These are phyloP conservation scores for Ophiostoma tasmaniense DNA, from an alignment of 2,329 filamentous ascomycete species.

Conservation along the genomic window DNA sequence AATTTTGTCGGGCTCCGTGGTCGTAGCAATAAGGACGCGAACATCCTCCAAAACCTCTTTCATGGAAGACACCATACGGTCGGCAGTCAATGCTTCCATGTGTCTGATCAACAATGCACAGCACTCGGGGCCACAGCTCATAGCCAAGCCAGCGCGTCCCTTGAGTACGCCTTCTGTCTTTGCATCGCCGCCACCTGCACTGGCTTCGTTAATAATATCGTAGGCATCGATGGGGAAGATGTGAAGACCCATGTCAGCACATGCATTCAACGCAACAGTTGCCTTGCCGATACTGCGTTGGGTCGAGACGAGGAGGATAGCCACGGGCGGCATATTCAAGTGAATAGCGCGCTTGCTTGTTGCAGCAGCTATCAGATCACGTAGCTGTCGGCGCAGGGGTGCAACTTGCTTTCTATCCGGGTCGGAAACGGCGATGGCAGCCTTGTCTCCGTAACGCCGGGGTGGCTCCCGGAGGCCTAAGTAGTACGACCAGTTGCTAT, in stretches of 20 bases:
- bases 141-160: slow-evolving; percentile 76
- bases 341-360: slow-evolving; percentile 82
- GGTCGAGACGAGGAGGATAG: slow-evolving; percentile 80
- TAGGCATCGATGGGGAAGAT: slow-evolving; percentile 84
- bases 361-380: slow-evolving; percentile 79
- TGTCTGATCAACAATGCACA: slow-evolving; percentile 83
- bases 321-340: slow-evolving; percentile 77
- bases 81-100: slow-evolving; percentile 81
- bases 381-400: slow-evolving; percentile 56
- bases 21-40: slow-evolving; percentile 83
- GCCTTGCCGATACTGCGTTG: slow-evolving; percentile 91
- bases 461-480: slow-evolving; percentile 65
- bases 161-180: slow-evolving; percentile 90
- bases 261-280: slow-evolving; percentile 66
- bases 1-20: slow-evolving; percentile 89
- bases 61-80: slow-evolving; percentile 78
- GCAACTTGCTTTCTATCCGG: slow-evolving; percentile 42
- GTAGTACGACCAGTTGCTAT: slow-evolving; percentile 84
- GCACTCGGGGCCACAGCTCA: slow-evolving; percentile 76
- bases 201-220: slow-evolving; percentile 87
- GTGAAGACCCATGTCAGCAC: slow-evolving; percentile 82
- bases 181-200: slow-evolving; percentile 76
- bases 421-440: slow-evolving; percentile 36
- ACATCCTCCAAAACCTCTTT: slow-evolving; percentile 74
- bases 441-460: slow-evolving; percentile 35